Percentiles rank a stretch among this genome's conserved stretches.
These are phyloP conservation scores for Infundibulicybe gibba DNA, from an alignment of 768 basidiomycete species.

Conservation along the genomic window DNA sequence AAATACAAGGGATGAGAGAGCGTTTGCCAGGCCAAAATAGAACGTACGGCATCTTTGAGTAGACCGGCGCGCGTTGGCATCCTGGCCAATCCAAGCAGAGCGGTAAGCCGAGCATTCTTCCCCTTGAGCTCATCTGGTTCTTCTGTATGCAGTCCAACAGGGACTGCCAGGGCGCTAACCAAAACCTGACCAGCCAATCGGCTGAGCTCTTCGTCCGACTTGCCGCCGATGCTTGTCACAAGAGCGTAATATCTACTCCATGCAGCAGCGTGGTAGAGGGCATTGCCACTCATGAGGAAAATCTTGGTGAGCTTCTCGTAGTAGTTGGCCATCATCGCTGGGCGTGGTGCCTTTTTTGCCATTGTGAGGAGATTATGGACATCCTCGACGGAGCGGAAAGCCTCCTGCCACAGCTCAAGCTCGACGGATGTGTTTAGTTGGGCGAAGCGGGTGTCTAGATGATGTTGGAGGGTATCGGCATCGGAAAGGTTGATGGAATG, in stretches of 20 bases:
- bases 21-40: neutral
- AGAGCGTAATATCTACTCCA: constrained; percentile 86
- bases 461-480: constrained; percentile 89
- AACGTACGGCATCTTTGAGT: constrained; percentile 78
- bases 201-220: constrained; percentile 72
- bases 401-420: constrained; percentile 98
- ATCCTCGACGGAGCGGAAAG: constrained; percentile 97
- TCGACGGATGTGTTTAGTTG: constrained; percentile 97
- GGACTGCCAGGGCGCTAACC: constrained; percentile 89
- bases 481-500: constrained; percentile 96
- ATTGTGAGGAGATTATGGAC: constrained; percentile 93
- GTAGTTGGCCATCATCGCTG: constrained; percentile 97
- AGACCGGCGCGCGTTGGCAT: constrained; percentile 86
- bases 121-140: constrained; percentile 48
- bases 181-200: constrained; percentile 89
- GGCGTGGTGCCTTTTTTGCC: constrained; percentile 90
- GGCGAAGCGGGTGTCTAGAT: constrained; percentile 95
- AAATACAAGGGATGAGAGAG: constrained; percentile 4
- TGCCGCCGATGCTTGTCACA: constrained; percentile 68
- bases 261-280: constrained; percentile 94
- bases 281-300: constrained; percentile 92
- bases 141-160: constrained; percentile 60
- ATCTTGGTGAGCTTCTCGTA: constrained; percentile 98
- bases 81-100: constrained; percentile 78
- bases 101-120: constrained; percentile 74